phyloP scores from a whole-genome alignment of 1,284 basidiomycete species.

The Ceratobasidium sp. region DNA sequence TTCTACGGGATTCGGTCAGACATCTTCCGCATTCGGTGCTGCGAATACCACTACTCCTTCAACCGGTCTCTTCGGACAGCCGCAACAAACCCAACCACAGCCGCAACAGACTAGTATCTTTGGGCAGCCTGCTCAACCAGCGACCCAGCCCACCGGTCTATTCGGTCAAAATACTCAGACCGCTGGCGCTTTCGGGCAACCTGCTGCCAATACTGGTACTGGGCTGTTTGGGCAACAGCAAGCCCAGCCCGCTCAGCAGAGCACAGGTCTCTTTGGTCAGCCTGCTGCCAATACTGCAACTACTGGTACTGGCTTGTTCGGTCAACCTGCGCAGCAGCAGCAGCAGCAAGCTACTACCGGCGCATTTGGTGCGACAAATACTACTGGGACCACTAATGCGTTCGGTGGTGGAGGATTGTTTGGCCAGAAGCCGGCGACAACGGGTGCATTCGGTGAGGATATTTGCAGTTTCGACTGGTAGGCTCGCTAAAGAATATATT shows the following conservation, averaged over 20 bases:
- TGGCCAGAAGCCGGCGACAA: slow-evolving; percentile 30
- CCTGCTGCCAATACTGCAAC: slow-evolving; percentile 43
- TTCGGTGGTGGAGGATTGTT: slow-evolving; percentile 37
- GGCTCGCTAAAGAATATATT: background rate
- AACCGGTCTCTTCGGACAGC: slow-evolving; percentile 58
- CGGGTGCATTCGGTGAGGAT: slow-evolving; percentile 32
- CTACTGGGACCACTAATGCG: slow-evolving; percentile 9
- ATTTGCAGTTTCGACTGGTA: background rate
- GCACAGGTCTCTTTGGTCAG: slow-evolving; percentile 54
- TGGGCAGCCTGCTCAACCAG: slow-evolving; percentile 47
- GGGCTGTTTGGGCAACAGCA: slow-evolving; percentile 43
- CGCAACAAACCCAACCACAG: slow-evolving; percentile 53
- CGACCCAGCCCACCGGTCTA: slow-evolving; percentile 32
- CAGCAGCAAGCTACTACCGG: slow-evolving; percentile 38
- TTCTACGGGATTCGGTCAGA: slow-evolving; percentile 50
- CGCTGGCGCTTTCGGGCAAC: slow-evolving; percentile 56
- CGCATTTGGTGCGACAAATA: slow-evolving; percentile 36
- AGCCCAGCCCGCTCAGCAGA: slow-evolving; percentile 44
- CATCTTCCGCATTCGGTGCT: slow-evolving; percentile 39
- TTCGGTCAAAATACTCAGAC: slow-evolving; percentile 39
- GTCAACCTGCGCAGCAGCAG: slow-evolving; percentile 38
- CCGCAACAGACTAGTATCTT: slow-evolving; percentile 53
- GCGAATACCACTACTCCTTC: slow-evolving; percentile 49
- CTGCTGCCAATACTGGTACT: slow-evolving; percentile 43
- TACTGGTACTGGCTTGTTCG: slow-evolving; percentile 41